Percentiles rank a stretch among this genome's conserved stretches.
Evolutionary conservation across 768 basidiomycete genomes (phyloP).

Genomic region (Ramaria sp.): DNA sequence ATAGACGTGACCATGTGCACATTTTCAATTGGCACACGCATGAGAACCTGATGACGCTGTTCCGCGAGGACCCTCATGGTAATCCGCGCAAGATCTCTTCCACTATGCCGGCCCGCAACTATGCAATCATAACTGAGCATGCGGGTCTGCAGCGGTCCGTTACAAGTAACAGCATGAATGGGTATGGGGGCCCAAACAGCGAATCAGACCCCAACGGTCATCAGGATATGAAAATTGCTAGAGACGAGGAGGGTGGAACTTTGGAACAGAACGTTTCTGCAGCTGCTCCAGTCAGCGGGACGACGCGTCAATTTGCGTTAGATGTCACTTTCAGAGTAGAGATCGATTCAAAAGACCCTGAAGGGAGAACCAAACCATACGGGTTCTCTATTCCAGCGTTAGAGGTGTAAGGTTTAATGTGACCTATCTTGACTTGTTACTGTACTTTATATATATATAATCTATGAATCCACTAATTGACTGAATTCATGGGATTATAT

Average conservation of each 20-base stretch:
- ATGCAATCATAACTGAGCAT: constrained; percentile 13
- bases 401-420: constrained; percentile 1
- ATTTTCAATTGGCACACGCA: constrained; percentile 10
- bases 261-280: constrained; percentile 7
- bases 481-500: too few species aligned
- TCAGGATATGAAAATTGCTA: constrained; percentile 7
- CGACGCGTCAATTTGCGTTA: constrained; percentile 7
- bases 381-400: constrained; percentile 11
- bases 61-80: constrained; percentile 12
- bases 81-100: constrained; percentile 7
- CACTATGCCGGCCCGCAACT: constrained; percentile 12
- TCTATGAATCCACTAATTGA: too few species aligned
- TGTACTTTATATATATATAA: too few species aligned
- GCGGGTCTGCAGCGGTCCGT: neutral
- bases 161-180: neutral
- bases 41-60: constrained; percentile 12
- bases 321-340: constrained; percentile 11
- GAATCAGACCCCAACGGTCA: neutral
- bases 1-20: constrained; percentile 11
- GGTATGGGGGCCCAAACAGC: neutral
- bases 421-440: too few species aligned
- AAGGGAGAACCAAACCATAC: constrained; percentile 10
- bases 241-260: constrained; percentile 6
- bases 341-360: constrained; percentile 10
- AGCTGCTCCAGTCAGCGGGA: constrained; percentile 7